Percentiles rank a stretch among this genome's conserved stretches.
Evolutionary conservation across 306 rosid species (phyloP).

Genomic region (Citrullus mucosospermus): DNA sequence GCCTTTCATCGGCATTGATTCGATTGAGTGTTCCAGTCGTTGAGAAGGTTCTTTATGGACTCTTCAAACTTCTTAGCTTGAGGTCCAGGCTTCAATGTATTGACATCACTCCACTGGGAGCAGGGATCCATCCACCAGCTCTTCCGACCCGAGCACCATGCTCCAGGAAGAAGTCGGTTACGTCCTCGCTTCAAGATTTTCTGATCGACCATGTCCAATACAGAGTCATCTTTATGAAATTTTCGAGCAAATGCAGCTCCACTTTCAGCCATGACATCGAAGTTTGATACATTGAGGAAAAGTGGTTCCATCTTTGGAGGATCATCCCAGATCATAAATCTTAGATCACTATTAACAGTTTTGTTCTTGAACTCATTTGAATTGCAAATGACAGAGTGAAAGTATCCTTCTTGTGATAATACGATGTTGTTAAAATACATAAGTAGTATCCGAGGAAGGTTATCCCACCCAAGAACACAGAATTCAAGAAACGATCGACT

Average conservation of each 20-base stretch:
- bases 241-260: slow-evolving; percentile 87
- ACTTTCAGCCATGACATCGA: slow-evolving; percentile 47
- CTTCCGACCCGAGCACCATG: slow-evolving; percentile 72
- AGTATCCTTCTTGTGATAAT: slow-evolving; percentile 80
- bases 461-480: slow-evolving; percentile 93
- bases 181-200: slow-evolving; percentile 52
- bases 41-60: slow-evolving; percentile 55
- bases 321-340: slow-evolving; percentile 81
- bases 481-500: slow-evolving; percentile 74
- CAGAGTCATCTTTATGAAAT: slow-evolving; percentile 41
- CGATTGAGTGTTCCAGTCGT: slow-evolving; percentile 52
- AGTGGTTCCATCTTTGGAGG: slow-evolving; percentile 84
- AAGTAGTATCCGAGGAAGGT: slow-evolving; percentile 70
- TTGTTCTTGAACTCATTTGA: slow-evolving; percentile 76
- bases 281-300: slow-evolving; percentile 50
- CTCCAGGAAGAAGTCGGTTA: slow-evolving; percentile 41
- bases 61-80: slow-evolving; percentile 78
- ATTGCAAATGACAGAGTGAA: slow-evolving; percentile 81
- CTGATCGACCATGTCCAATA: slow-evolving; percentile 54
- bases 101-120: slow-evolving; percentile 86
- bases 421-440: slow-evolving; percentile 84
- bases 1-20: slow-evolving; percentile 20
- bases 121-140: slow-evolving; percentile 90
- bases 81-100: slow-evolving; percentile 59
- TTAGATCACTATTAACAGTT: slow-evolving; percentile 63